Evolutionary conservation across 108 stramenopile genomes (phyloP), one percentile per base, ranked within the genome.

Genomic region (Cyclostephanos invisitatus): DNA sequence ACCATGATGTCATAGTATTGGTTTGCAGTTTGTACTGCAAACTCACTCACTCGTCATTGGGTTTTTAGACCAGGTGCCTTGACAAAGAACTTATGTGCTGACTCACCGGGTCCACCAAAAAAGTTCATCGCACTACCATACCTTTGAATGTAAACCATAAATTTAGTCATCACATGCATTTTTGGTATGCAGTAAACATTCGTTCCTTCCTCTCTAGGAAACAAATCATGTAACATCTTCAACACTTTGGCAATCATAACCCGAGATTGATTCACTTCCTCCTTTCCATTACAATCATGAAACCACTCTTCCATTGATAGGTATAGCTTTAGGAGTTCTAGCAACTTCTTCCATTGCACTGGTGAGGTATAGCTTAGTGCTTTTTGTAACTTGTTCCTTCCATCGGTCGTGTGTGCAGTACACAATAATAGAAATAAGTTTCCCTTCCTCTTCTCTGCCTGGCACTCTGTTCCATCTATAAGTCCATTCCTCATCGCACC

Each of bases 221-320:
- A 58, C 28, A 29, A 6, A 17, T 58, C 57, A 1, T 58, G 24
- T 28, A 58, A 5, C 28, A 17, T 58, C 4, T n/a, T 58, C 15
- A 58, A 29, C 28, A 58, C 57, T 10, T 58, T 58, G 14, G 10
- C 28, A 28, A 58, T 58, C 17, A 28, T 28, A 17, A 3, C 17
- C 17, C 57, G 9, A 12, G 57, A 25, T 12, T 17, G 10, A 17
- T 58, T 5, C 8, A 58, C 57, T 28, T 58, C 57, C 17, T 25
- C 28, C 32, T 58, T 58, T 58, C 10, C 0, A 12, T 58, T 58
- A 17, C 17, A 17, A 11, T 17, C 28, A 29, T 58, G 57, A 29
- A 58, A 58, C 57, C 57, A 58, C 17, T 29, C 24, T 28, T 58
- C 57, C 57, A 58, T 58, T 11, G 29, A 58, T 17, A 58, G 57